These are phyloP conservation scores for Pestalotiopsis fici DNA, from an alignment of 2,329 filamentous ascomycete genomes.

Conservation along the genomic window DNA sequence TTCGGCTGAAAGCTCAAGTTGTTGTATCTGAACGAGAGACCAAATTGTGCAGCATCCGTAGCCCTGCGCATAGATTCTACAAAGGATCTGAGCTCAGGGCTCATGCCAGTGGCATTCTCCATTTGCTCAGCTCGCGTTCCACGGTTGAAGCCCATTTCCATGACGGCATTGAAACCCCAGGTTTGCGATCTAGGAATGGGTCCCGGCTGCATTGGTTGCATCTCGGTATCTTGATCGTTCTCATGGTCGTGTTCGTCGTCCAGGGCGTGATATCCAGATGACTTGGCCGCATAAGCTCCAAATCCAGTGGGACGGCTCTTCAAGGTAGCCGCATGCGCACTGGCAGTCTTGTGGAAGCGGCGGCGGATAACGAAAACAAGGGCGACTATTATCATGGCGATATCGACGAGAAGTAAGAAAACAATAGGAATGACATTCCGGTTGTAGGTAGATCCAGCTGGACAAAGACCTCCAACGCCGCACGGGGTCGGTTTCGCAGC, in stretches of 20 bases:
- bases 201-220: conserved; percentile 32
- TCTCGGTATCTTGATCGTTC: conserved; percentile 33
- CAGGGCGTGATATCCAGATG: conserved; percentile 35
- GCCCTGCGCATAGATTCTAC: conserved; percentile 54
- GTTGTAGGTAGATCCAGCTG: conserved; percentile 41
- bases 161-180: conserved; percentile 38
- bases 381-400: conserved; percentile 37
- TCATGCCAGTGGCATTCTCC: conserved; percentile 27
- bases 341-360: conserved; percentile 32
- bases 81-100: conserved; percentile 46
- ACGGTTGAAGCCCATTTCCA: conserved; percentile 30
- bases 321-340: conserved; percentile 18
- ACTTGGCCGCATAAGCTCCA: conserved; percentile 27
- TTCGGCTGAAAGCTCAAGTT: conserved; percentile 50
- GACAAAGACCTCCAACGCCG: conserved; percentile 44
- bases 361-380: conserved; percentile 34
- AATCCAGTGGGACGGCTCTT: conserved; percentile 17
- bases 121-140: conserved; percentile 25
- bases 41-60: conserved; percentile 51
- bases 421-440: conserved; percentile 43
- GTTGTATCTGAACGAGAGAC: conserved; percentile 54
- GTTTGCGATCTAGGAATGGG: conserved; percentile 27
- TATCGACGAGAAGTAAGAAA: conserved; percentile 43
- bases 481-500: conserved; percentile 49
- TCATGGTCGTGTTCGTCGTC: conserved; percentile 30